A percentile compares a stretch with the other conserved stretches of the same genome.
Conservation (phyloP, 768 basidiomycete genomes). For the Melanogaster broomeanus region DNA sequence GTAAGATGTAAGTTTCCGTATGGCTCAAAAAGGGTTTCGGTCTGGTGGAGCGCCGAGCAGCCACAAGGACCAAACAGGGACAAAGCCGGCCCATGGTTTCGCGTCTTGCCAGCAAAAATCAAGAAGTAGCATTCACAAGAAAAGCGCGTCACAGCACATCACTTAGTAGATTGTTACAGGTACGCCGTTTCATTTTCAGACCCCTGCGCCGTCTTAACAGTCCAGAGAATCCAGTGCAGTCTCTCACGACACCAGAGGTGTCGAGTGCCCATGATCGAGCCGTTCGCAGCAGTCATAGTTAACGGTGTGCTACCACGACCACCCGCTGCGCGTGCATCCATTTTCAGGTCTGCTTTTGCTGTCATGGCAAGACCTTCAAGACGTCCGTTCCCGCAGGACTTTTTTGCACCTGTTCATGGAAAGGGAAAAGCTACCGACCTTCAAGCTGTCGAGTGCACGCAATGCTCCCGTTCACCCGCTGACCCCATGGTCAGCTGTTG, state of each 20-base stretch:
- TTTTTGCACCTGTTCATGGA: constrained; percentile 59
- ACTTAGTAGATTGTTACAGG: not conserved
- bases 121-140: too few species aligned
- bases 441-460: constrained; percentile 27
- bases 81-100: not conserved
- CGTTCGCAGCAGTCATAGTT: constrained; percentile 55
- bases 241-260: constrained; percentile 21
- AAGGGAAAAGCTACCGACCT: constrained; percentile 47
- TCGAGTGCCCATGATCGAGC: constrained; percentile 60
- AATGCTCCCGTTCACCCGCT: constrained; percentile 19
- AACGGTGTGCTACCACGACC: constrained; percentile 43
- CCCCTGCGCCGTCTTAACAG: not conserved
- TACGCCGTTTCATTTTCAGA: not conserved
- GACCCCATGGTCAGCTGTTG: constrained; percentile 42
- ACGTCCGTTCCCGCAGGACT: constrained; percentile 42
- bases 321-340: constrained; percentile 23
- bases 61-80: not conserved
- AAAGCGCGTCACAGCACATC: not conserved
- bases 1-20: too few species aligned
- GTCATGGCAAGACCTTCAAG: constrained; percentile 33
- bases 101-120: not conserved
- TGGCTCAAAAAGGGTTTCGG: too few species aligned
- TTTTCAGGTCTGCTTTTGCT: constrained; percentile 29
- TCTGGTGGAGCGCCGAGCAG: too few species aligned
- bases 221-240: not conserved